Conservation (phyloP, 768 basidiomycete genomes). For the Tylopilus balloui region DNA sequence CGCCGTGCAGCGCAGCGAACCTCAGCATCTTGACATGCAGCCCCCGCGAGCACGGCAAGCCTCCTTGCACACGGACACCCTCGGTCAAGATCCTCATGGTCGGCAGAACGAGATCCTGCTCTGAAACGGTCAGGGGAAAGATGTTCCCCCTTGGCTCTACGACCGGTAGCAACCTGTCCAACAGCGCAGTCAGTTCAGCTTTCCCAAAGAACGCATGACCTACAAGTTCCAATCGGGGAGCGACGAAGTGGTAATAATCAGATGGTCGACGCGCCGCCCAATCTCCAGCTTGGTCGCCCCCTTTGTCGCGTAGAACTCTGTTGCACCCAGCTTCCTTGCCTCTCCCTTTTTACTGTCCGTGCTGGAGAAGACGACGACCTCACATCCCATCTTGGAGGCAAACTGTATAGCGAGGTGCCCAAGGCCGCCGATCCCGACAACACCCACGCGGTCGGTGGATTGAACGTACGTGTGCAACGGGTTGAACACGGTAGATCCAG, state of each 20-base stretch:
- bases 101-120: conserved; percentile 21
- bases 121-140: conserved; percentile 26
- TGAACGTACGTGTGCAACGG: conserved; percentile 25
- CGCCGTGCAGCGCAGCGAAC: conserved; percentile 30
- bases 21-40: conserved; percentile 31
- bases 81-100: conserved; percentile 9
- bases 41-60: conserved; percentile 24
- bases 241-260: conserved; percentile 31
- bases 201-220: background rate
- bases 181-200: background rate
- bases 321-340: conserved; percentile 31
- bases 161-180: conserved; percentile 24
- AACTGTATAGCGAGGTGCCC: conserved; percentile 39
- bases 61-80: conserved; percentile 27
- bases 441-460: conserved; percentile 31
- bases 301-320: conserved; percentile 33
- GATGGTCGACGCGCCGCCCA: conserved; percentile 24
- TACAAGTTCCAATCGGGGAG: conserved; percentile 32
- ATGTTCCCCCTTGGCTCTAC: conserved; percentile 23
- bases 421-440: conserved; percentile 35
- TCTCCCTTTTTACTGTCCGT: conserved; percentile 33
- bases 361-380: conserved; percentile 34
- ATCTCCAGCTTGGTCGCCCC: conserved; percentile 24
- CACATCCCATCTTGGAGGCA: conserved; percentile 37
- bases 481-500: conserved; percentile 33